Evolutionary conservation across 768 basidiomycete genomes (phyloP).

Genomic region (Calocera cornea): DNA sequence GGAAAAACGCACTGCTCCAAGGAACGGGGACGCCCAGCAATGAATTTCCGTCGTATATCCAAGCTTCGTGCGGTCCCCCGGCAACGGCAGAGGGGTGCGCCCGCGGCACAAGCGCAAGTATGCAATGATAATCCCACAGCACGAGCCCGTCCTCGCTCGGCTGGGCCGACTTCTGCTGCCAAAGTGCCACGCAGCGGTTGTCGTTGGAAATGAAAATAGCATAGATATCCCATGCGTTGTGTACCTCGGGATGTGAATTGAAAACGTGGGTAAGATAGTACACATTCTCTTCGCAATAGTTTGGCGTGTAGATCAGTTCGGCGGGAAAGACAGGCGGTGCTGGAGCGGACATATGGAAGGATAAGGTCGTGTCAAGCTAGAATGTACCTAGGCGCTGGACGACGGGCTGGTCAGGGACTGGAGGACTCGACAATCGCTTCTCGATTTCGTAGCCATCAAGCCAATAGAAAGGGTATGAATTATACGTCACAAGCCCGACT

Average conservation of each 20-base stretch:
- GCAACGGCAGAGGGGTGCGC: background rate
- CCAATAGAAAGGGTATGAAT: background rate
- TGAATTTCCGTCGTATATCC: constrained; percentile 64
- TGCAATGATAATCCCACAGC: constrained; percentile 66
- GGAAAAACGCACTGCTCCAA: constrained; percentile 22
- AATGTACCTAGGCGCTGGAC: no score
- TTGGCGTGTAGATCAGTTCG: constrained; percentile 35
- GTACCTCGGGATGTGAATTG: constrained; percentile 19
- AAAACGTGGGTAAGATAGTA: constrained; percentile 44
- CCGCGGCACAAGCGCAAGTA: constrained; percentile 39
- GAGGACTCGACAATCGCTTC: no score
- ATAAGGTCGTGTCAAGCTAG: no score
- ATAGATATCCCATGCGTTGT: constrained; percentile 36
- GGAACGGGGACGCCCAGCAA: constrained; percentile 37
- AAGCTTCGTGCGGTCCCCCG: constrained; percentile 19
- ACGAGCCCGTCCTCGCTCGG: constrained; percentile 28
- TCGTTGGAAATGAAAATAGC: constrained; percentile 55
- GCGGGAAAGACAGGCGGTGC: background rate
- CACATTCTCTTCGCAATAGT: constrained; percentile 64
- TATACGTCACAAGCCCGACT: background rate
- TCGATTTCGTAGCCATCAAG: no score
- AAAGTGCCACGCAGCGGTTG: constrained; percentile 47
- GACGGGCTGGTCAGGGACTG: no score
- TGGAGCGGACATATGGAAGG: no score
- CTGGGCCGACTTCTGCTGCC: constrained; percentile 40